phyloP scores from a whole-genome alignment of 495 filamentous ascomycete genomes.

The Peziza echinospora region DNA sequence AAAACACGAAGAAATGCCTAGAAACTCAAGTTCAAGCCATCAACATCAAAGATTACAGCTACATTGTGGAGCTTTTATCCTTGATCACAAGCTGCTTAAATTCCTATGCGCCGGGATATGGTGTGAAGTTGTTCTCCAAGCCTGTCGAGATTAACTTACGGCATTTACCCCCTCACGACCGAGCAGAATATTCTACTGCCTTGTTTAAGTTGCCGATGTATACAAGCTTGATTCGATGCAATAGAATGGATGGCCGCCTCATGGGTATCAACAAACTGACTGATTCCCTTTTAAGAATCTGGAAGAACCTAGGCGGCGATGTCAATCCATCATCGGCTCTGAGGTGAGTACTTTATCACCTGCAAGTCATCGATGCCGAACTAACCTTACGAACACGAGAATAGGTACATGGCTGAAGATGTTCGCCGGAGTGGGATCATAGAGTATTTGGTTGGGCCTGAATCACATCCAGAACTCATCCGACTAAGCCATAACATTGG shows the following conservation, averaged over 20 bases:
- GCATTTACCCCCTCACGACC: not conserved
- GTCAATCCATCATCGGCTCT: not conserved
- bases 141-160: too few relatives aligned
- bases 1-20: not conserved
- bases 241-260: constrained; percentile 18
- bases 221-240: constrained; percentile 7
- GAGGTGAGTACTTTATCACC: constrained; percentile 5
- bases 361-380: not conserved
- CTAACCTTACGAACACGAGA: not conserved
- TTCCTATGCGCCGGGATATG: too few relatives aligned
- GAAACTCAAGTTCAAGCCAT: constrained; percentile 16
- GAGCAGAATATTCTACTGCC: not conserved
- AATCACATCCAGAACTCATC: constrained; percentile 81
- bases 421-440: constrained; percentile 44
- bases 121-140: not conserved
- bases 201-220: not conserved
- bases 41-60: constrained; percentile 12
- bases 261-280: constrained; percentile 12
- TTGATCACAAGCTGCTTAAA: too few relatives aligned
- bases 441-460: constrained; percentile 72
- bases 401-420: constrained; percentile 38
- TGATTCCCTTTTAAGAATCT: constrained; percentile 12
- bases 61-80: not conserved
- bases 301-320: constrained; percentile 5
- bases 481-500: constrained; percentile 60